Evolutionary conservation across 1,284 basidiomycete genomes (phyloP).

Genomic region (Cutaneotrichosporon sp.): DNA sequence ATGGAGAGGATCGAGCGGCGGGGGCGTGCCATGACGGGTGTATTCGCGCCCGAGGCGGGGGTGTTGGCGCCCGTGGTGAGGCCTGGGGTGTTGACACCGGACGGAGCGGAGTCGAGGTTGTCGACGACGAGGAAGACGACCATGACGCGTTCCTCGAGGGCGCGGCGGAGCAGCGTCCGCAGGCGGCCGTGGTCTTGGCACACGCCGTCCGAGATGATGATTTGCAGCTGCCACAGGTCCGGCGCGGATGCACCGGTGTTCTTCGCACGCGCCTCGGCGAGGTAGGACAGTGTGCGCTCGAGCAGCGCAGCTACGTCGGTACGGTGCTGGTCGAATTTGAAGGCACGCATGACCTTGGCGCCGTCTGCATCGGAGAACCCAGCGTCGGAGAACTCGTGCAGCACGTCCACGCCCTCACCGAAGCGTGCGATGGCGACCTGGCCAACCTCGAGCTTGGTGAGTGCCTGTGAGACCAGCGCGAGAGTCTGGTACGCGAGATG

Average conservation of each 20-base stretch:
- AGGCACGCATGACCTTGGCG: constrained; percentile 74
- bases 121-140: constrained; percentile 97
- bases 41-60: constrained; percentile 20
- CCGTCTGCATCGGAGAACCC: constrained; percentile 77
- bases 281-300: constrained; percentile 74
- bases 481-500: constrained; percentile 94
- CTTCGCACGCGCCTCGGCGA: constrained; percentile 72
- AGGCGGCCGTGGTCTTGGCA: constrained; percentile 92
- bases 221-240: constrained; percentile 96
- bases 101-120: constrained; percentile 36
- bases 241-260: constrained; percentile 59
- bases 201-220: constrained; percentile 98
- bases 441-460: constrained; percentile 89
- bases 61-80: constrained; percentile 4
- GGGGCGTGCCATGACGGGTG: constrained; percentile 16
- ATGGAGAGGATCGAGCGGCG: constrained; percentile 72
- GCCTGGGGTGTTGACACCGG: constrained; percentile 15
- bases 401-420: constrained; percentile 79
- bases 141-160: constrained; percentile 89
- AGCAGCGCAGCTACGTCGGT: constrained; percentile 86
- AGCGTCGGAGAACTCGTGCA: constrained; percentile 76
- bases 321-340: constrained; percentile 85
- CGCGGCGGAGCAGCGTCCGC: constrained; percentile 75
- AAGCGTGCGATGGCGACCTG: constrained; percentile 91
- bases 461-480: constrained; percentile 84